Conservation (phyloP, 768 basidiomycete species). For the Russula olivacea region DNA sequence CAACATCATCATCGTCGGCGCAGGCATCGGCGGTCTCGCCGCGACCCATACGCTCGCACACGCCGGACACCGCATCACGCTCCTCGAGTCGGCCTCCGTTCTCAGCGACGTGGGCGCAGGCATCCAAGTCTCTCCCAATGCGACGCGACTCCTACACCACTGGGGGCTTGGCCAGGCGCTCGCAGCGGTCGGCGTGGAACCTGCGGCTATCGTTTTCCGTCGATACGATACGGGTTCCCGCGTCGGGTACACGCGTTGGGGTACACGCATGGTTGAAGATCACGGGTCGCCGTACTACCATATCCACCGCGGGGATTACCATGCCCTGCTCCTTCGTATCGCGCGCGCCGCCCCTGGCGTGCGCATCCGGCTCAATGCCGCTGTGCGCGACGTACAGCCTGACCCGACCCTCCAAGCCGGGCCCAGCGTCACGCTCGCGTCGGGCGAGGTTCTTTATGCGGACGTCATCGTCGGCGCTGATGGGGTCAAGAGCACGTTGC, state of each 20-base stretch:
- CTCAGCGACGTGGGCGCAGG: conserved; percentile 41
- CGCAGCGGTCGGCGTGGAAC: conserved; percentile 32
- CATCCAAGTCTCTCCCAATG: conserved; percentile 41
- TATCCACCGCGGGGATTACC: conserved; percentile 41
- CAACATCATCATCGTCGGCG: conserved; percentile 38
- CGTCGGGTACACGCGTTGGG: conserved; percentile 37
- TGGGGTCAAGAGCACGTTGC: conserved; percentile 45
- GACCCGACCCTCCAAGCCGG: conserved; percentile 26
- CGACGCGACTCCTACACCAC: conserved; percentile 34
- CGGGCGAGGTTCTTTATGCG: conserved; percentile 34
- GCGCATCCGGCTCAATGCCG: conserved; percentile 32
- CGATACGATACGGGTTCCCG: conserved; percentile 35
- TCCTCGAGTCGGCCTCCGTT: conserved; percentile 36
- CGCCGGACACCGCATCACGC: conserved; percentile 37
- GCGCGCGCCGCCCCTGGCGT: conserved; percentile 29
- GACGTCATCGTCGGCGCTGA: conserved; percentile 39
- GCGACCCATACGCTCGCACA: conserved; percentile 37
- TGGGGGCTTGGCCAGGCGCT: conserved; percentile 37
- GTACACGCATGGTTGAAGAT: conserved; percentile 28
- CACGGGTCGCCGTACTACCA: conserved; percentile 40
- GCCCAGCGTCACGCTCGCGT: conserved; percentile 34
- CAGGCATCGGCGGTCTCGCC: conserved; percentile 39
- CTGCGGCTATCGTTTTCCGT: conserved; percentile 37
- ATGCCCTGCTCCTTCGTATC: conserved; percentile 37
- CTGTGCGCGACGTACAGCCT: conserved; percentile 32